These are phyloP conservation scores for Berberis thunbergii DNA, from an alignment of 164 flowering plant genomes.

Conservation along the genomic window DNA sequence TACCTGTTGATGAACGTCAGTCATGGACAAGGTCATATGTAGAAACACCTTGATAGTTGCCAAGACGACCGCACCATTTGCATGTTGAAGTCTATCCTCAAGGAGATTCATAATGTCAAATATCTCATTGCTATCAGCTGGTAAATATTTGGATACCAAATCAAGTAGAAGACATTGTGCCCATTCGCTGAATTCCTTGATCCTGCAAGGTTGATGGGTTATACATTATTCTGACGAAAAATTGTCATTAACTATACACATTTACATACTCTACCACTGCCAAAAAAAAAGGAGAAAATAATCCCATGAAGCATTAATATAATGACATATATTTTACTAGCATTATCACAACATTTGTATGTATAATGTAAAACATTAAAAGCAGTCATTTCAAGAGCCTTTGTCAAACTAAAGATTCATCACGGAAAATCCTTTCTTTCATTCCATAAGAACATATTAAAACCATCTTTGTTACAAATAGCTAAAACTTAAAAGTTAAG, in stretches of 20 bases:
- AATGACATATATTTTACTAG: neutral
- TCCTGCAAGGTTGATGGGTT: slow-evolving; percentile 38
- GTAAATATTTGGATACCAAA: slow-evolving; percentile 79
- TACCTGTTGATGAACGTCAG: slow-evolving; percentile 99
- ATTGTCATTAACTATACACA: too few species aligned
- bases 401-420: too few species aligned
- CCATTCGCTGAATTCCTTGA: slow-evolving; percentile 96
- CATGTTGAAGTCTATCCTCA: slow-evolving; percentile 99
- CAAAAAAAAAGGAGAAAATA: neutral
- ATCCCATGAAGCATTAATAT: neutral
- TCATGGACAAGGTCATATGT: slow-evolving; percentile 90
- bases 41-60: slow-evolving; percentile 89
- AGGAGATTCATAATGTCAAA: slow-evolving; percentile 99
- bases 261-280: too few species aligned
- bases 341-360: neutral
- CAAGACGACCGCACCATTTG: slow-evolving; percentile 96
- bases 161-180: slow-evolving; percentile 94
- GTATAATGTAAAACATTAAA: neutral
- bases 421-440: too few species aligned
- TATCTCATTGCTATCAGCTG: slow-evolving; percentile 82
- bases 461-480: too few species aligned
- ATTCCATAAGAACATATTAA: too few species aligned
- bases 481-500: too few species aligned
- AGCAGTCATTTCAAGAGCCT: neutral
- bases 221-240: neutral